These are phyloP conservation scores for Aspergillus taichungensis DNA, from an alignment of 495 filamentous ascomycete species.

Conservation along the genomic window DNA sequence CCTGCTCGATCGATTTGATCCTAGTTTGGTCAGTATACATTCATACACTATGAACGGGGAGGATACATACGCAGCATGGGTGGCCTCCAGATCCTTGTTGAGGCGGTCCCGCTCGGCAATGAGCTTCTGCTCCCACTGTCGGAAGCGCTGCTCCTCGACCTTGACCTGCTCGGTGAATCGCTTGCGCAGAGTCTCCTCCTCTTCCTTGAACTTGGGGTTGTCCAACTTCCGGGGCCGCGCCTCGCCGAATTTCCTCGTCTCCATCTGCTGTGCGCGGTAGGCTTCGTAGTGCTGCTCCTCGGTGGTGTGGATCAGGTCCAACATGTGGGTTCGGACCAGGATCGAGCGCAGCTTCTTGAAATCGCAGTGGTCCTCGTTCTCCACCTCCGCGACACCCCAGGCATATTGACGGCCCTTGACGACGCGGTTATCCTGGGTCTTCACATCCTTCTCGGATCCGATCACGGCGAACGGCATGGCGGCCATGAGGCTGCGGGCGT, in stretches of 20 bases:
- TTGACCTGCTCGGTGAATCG: constrained; percentile 99
- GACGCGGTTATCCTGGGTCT: constrained; percentile 87
- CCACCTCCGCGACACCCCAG: constrained; percentile 98
- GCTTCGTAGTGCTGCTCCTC: constrained; percentile 99
- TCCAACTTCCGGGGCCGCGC: constrained; percentile 93
- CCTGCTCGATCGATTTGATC: constrained; percentile 91
- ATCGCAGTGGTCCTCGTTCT: constrained; percentile 99
- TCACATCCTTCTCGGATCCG: constrained; percentile 97
- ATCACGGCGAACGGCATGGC: constrained; percentile 99
- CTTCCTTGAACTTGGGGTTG: constrained; percentile 99
- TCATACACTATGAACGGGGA: not conserved
- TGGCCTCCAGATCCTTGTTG: constrained; percentile 98
- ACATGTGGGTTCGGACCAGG: constrained; percentile 99
- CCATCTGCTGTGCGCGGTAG: constrained; percentile 98
- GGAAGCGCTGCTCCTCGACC: constrained; percentile 97
- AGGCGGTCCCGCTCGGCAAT: constrained; percentile 94
- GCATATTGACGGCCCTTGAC: constrained; percentile 98
- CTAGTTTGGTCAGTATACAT: constrained; percentile 31
- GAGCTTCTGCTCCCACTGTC: constrained; percentile 99
- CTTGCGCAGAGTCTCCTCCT: constrained; percentile 96
- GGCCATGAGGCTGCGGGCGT: constrained; percentile 85
- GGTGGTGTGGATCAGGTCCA: constrained; percentile 98
- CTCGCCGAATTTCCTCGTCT: constrained; percentile 98
- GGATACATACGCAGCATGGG: constrained; percentile 74
- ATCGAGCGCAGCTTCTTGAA: constrained; percentile 99